Evolutionary conservation across 2,329 filamentous ascomycete species (phyloP), one percentile per base, ranked within the genome.

Genomic region (Cladosporium halotolerans): DNA sequence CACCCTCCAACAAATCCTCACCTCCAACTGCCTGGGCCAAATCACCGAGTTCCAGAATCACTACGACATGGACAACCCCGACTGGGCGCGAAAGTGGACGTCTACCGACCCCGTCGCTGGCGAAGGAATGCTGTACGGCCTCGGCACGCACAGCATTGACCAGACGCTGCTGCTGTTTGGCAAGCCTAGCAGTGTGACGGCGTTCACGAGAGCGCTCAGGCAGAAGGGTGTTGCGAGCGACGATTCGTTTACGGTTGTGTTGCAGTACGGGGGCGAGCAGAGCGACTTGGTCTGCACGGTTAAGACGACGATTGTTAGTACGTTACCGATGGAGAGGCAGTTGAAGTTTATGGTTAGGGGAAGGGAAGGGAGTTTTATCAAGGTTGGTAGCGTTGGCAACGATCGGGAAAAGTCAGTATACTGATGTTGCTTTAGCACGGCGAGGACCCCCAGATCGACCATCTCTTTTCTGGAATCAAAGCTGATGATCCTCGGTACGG

Each of bases 101-200:
- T 52, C 48, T 4, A 67, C 67, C 33, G 62, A 69, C 31, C 72
- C 71, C 42, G 61, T 57, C 0, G 70, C 71, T 0, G 74, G 74
- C 0, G 60, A 68, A 1, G 73, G 74, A 0, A 71, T 75, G 66
- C 60, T 71, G 0, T 76, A 72, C 55, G 74, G 69, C 1, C 65
- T 76, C 0, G 74, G 73, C 64, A 62, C 51, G 54, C 70, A 72
- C 53, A 63, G 66, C 4, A 65, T 72, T 28, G 70, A 72, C 44
- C 70, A 72, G 54, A 68, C 67, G 3, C 58, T 72, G 13, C 44
- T 66, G 3, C 61, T 72, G 3, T 72, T 72, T 51, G 69, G 70
- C 2, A 50, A 60, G 7, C 70, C 70, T 9, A 55, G 62, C 40
- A 63, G 55, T 16, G 58, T 72, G 14, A 68, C 62, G 31, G 68